These are phyloP conservation scores for Cichorium intybus DNA, from an alignment of 140 eudicot species.

Conservation along the genomic window DNA sequence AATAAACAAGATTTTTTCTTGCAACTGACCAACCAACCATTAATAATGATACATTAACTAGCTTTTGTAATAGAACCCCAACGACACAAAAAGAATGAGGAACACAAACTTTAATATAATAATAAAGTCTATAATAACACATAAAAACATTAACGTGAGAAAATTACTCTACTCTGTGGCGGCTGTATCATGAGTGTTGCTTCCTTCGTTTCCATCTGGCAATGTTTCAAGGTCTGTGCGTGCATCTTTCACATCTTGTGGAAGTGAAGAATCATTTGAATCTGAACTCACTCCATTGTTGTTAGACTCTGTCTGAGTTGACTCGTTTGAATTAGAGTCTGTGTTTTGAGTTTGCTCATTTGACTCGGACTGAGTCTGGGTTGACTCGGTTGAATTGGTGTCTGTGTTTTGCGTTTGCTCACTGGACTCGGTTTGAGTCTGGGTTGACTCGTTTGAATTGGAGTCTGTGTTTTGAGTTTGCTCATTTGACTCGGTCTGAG, in stretches of 20 bases:
- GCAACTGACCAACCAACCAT: too few species aligned
- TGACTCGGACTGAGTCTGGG: not conserved
- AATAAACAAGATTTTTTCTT: too few species aligned
- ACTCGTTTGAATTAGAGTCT: conserved; percentile 15
- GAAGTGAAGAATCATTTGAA: conserved; percentile 24
- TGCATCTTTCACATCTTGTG: conserved; percentile 59
- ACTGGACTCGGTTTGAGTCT: conserved; percentile 8
- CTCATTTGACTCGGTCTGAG: too few species aligned
- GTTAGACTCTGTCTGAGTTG: not conserved
- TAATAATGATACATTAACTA: too few species aligned
- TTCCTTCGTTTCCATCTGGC: conserved; percentile 45
- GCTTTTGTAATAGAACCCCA: too few species aligned
- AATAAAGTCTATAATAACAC: too few species aligned
- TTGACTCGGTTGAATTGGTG: conserved; percentile 1
- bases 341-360: conserved; percentile 6
- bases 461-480: conserved; percentile 19
- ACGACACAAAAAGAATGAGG: too few species aligned
- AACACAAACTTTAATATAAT: too few species aligned
- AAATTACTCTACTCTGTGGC: conserved; percentile 37
- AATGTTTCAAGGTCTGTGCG: conserved; percentile 47
- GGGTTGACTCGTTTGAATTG: conserved; percentile 8
- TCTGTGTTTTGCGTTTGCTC: conserved; percentile 25
- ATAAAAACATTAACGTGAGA: too few species aligned
- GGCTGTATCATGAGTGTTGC: conserved; percentile 47
- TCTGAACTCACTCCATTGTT: conserved; percentile 27